Evolutionary conservation across 495 filamentous ascomycete species (phyloP).

Genomic region (Pseudotulostoma volvatum): DNA sequence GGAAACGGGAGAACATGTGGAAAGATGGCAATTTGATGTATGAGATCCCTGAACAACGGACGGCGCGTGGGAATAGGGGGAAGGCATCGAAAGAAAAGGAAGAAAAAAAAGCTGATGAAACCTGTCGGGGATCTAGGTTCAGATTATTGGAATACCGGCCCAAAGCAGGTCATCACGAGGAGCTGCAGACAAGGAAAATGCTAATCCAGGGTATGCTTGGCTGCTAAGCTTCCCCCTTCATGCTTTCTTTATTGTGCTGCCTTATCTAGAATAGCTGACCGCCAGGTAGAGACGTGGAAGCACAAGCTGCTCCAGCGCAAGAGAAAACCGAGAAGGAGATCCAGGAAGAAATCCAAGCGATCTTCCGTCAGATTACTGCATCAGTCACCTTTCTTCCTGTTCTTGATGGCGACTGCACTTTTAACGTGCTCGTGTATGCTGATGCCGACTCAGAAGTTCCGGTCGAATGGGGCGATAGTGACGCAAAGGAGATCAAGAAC

Average conservation of each 20-base stretch:
- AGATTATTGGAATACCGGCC: slow-evolving; percentile 48
- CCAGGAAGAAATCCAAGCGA: slow-evolving; percentile 82
- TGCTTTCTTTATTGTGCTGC: too few species aligned
- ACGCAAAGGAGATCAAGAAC: slow-evolving; percentile 92
- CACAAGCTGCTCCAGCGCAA: slow-evolving; percentile 8
- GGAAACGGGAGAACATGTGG: slow-evolving; percentile 88
- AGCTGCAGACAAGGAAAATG: slow-evolving; percentile 45
- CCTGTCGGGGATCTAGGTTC: slow-evolving; percentile 33
- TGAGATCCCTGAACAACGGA: too few species aligned
- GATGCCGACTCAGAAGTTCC: slow-evolving; percentile 94
- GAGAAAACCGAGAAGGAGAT: slow-evolving; percentile 89
- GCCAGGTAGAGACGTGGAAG: not conserved
- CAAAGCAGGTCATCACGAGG: slow-evolving; percentile 35
- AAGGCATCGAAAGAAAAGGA: too few species aligned
- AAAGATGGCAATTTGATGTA: slow-evolving; percentile 97
- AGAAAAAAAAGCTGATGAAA: slow-evolving; percentile 4
- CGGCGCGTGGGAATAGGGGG: too few species aligned
- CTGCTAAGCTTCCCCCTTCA: too few species aligned
- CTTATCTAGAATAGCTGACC: too few species aligned
- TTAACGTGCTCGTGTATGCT: slow-evolving; percentile 96
- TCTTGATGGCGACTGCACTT: slow-evolving; percentile 84
- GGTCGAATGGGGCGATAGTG: slow-evolving; percentile 96
- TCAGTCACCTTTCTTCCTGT: slow-evolving; percentile 94
- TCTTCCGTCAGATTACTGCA: slow-evolving; percentile 95
- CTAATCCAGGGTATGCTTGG: slow-evolving; percentile 33